Evolutionary conservation across 352 stramenopile species (phyloP).

Genomic region (Nothophytophthora sp.): DNA sequence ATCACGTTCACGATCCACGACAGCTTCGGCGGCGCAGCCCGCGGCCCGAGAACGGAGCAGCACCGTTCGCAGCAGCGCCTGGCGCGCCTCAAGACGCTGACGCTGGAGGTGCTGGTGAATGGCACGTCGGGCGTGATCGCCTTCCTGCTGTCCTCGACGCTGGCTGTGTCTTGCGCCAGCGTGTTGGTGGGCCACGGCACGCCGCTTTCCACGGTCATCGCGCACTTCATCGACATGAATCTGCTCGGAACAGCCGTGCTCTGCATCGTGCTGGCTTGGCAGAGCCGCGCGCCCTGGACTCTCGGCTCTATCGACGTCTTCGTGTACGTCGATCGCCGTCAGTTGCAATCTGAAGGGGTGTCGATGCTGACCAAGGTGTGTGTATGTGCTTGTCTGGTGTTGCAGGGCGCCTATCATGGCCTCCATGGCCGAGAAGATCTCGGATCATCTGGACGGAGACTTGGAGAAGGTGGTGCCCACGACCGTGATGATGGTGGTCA

Average conservation of each 20-base stretch:
- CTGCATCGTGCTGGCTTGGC: constrained; percentile 71
- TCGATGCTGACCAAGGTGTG: too few species aligned
- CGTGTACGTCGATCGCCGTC: too few species aligned
- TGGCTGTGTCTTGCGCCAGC: constrained; percentile 79
- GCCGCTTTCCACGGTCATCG: constrained; percentile 58
- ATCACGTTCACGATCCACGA: constrained; percentile 17
- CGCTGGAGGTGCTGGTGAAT: constrained; percentile 54
- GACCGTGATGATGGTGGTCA: constrained; percentile 68
- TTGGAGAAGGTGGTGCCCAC: constrained; percentile 67
- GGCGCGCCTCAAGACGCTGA: constrained; percentile 17
- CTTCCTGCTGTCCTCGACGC: constrained; percentile 75
- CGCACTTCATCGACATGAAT: constrained; percentile 87
- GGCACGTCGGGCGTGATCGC: constrained; percentile 74
- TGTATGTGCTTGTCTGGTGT: too few species aligned
- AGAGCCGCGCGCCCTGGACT: constrained; percentile 74
- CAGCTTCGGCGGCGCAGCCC: constrained; percentile 8
- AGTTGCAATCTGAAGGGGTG: too few species aligned
- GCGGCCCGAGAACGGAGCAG: background rate
- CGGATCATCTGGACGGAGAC: constrained; percentile 52
- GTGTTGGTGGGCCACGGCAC: constrained; percentile 73
- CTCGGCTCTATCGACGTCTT: constrained; percentile 82
- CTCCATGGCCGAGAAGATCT: constrained; percentile 76
- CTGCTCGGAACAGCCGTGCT: constrained; percentile 70
- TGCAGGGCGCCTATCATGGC: constrained; percentile 73
- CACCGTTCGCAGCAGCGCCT: constrained; percentile 2